phyloP scores from a whole-genome alignment of 2,329 filamentous ascomycete species.

The Fusarium decemcellulare region DNA sequence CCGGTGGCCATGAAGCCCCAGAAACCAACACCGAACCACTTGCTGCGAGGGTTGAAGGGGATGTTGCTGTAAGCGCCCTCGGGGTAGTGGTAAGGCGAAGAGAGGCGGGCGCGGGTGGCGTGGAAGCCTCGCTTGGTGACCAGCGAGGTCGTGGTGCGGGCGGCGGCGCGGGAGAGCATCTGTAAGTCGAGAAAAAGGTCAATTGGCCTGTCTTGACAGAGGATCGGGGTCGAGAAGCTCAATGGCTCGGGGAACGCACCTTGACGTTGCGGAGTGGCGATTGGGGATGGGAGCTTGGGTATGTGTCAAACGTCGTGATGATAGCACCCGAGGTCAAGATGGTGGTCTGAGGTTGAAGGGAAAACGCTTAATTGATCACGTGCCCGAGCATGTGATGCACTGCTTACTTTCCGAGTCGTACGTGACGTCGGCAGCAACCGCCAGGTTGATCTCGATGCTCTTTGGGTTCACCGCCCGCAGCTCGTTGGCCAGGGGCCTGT shows the following conservation, averaged over 20 bases:
- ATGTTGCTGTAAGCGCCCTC: slow-evolving; percentile 96
- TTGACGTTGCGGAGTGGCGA: slow-evolving; percentile 48
- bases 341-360: slow-evolving; percentile 51
- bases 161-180: slow-evolving; percentile 86
- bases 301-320: slow-evolving; percentile 45
- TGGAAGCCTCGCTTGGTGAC: slow-evolving; percentile 95
- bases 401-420: slow-evolving; percentile 31
- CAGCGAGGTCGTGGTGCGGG: slow-evolving; percentile 75
- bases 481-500: slow-evolving; percentile 30
- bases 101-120: slow-evolving; percentile 86
- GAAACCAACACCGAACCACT: slow-evolving; percentile 87
- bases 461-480: slow-evolving; percentile 40
- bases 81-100: slow-evolving; percentile 97
- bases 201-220: slow-evolving; percentile 54
- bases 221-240: not conserved
- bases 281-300: slow-evolving; percentile 46
- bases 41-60: slow-evolving; percentile 95
- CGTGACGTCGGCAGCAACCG: slow-evolving; percentile 43
- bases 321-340: slow-evolving; percentile 47
- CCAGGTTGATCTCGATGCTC: slow-evolving; percentile 6
- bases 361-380: slow-evolving; percentile 47
- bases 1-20: slow-evolving; percentile 76
- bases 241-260: slow-evolving; percentile 39
- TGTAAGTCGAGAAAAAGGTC: slow-evolving; percentile 56
- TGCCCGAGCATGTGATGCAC: slow-evolving; percentile 33